Conservation (phyloP, 495 filamentous ascomycete species). For the Penicillium cinerascens region DNA sequence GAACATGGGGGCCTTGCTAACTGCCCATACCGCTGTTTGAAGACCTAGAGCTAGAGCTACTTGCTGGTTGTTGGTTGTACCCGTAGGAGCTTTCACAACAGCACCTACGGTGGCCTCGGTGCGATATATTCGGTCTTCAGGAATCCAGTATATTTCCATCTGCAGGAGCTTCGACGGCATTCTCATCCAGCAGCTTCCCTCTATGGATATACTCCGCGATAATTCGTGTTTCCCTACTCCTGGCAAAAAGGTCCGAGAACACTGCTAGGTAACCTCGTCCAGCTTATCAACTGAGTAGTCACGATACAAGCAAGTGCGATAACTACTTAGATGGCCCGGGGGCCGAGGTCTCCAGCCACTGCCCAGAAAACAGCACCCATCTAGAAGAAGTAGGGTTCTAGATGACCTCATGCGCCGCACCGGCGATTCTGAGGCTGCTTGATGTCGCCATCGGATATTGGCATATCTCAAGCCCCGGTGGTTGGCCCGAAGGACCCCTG, state of each 20-base stretch:
- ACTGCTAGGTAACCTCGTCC: constrained; percentile 17
- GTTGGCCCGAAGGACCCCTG: constrained; percentile 14
- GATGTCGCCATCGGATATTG: constrained; percentile 20
- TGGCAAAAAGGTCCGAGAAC: background rate
- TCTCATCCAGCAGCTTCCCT: constrained; percentile 17
- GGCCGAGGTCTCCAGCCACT: constrained; percentile 15
- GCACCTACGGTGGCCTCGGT: constrained; percentile 12
- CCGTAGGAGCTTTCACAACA: background rate
- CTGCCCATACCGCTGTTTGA: constrained; percentile 10
- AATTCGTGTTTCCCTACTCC: background rate
- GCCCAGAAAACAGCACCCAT: constrained; percentile 4
- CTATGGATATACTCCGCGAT: constrained; percentile 11
- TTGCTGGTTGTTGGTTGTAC: background rate
- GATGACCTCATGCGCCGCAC: constrained; percentile 8
- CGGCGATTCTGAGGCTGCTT: constrained; percentile 15
- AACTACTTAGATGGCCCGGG: constrained; percentile 23
- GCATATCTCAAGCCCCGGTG: constrained; percentile 13
- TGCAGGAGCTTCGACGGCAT: background rate
- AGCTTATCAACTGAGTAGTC: constrained; percentile 11
- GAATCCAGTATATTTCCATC: background rate
- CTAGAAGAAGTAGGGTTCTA: constrained; percentile 15
- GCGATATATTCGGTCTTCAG: background rate
- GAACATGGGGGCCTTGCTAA: background rate
- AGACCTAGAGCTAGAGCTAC: background rate
- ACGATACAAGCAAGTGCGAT: constrained; percentile 7